Conservation (phyloP, 768 basidiomycete species). For the Heimioporus sp. region DNA sequence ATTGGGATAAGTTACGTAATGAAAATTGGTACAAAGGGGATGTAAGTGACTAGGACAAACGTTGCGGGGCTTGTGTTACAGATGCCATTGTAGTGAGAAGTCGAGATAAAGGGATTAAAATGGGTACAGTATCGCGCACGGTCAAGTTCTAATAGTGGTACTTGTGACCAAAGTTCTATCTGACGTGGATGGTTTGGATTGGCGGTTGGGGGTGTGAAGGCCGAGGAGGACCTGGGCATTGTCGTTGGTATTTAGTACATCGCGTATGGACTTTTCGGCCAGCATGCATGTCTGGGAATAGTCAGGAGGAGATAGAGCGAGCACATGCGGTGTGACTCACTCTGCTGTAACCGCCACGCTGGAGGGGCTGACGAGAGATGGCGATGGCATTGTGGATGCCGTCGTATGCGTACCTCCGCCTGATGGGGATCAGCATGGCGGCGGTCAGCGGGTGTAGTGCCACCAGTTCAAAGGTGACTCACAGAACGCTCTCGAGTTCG, state of each 20-base stretch:
- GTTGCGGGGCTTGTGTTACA: slow-evolving; percentile 26
- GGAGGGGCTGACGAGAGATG: slow-evolving; percentile 59
- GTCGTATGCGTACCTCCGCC: slow-evolving; percentile 74
- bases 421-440: slow-evolving; percentile 24
- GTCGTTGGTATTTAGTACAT: slow-evolving; percentile 67
- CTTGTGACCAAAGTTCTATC: slow-evolving; percentile 13
- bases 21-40: slow-evolving; percentile 17
- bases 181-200: slow-evolving; percentile 11
- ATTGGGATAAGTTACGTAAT: slow-evolving; percentile 16
- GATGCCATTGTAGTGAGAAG: slow-evolving; percentile 13
- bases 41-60: slow-evolving; percentile 2
- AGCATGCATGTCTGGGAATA: slow-evolving; percentile 58
- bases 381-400: slow-evolving; percentile 81
- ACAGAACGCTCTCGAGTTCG: slow-evolving; percentile 76
- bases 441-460: slow-evolving; percentile 4
- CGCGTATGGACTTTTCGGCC: slow-evolving; percentile 66
- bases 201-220: slow-evolving; percentile 45
- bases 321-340: slow-evolving; percentile 31
- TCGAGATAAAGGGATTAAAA: neutral
- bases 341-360: slow-evolving; percentile 53
- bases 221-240: slow-evolving; percentile 64
- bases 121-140: neutral
- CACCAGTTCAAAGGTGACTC: slow-evolving; percentile 25
- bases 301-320: neutral
- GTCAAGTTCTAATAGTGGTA: slow-evolving; percentile 27